Base-by-base conservation (phyloP, 805 yeast species). In the Sugiyamaella floridensis region DNA sequence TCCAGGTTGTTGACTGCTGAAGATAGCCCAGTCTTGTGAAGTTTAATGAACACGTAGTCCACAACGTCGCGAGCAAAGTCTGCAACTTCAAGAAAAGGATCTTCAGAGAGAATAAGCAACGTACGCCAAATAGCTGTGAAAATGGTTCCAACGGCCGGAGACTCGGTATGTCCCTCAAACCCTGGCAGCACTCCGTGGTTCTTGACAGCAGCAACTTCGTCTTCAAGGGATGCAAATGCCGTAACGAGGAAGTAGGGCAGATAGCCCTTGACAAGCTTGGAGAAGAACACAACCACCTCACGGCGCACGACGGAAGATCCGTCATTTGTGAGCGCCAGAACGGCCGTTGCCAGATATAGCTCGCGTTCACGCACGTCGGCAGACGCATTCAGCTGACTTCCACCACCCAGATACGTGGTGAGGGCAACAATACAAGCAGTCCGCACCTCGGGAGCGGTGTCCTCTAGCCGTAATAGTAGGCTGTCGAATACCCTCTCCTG, bases 381-480 rank as follows among this genome's bases (percentile, higher is more conserved):
- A 14, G 53, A 44, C 26, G 45, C 44, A 1, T 49, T 44, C 29
- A 45, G 51, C 41, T 55, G 58, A 26, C 53, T 51, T 15, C 50
- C 58, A 18, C 57, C 66, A 65, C 83, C 80, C 37, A 86, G 67
- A 62, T 83, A 88, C 40, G 82, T 79, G 3, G 89, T 80, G 47
- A 92, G 71, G 0, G 96, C 86, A 34, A 82, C 71, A 11, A 93
- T 71, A 3, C 88, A 80, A 0, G 97, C 87, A 0, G 97, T 85
- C 52, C 98, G 75, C 1, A 93, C 96, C 67, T 93, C 99, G 0
- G 98, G 97, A 46, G 92, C 89, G 0, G 97, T 96, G 64, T 93
- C 98, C 56, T 78, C 79, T 15, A 89, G 74, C 41, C 86, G 70
- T 11, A 10, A 11, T 22, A 26, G 32, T 14, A 49, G 34, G 20